Base-by-base conservation (phyloP, 202 grass and related monocot genomes). In the Brachypodium distachyon region DNA sequence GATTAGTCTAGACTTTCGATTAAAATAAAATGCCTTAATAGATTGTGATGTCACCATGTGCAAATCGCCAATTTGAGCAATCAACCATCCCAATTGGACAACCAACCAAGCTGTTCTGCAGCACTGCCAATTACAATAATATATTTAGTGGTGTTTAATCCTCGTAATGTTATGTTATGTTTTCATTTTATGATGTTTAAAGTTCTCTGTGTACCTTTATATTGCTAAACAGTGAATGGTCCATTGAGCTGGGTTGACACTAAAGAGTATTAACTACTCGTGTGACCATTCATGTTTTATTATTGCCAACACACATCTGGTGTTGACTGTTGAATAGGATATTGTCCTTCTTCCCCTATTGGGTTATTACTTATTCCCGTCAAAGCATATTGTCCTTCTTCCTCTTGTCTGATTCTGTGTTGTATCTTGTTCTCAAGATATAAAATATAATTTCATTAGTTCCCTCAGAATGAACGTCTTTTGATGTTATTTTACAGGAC, bases 401-500 rank as follows among this genome's bases (percentile, higher is more conserved):
- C 31, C 42, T 70, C 63, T 77, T 41, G 12, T 70, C 19, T 52
- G 53, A 51, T 61, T 34, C 50, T 79, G 16, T 8, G 5, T 40
- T 72, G 32, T 37, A 1, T 55, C 26, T 58, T 58, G 41, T 37
- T 77, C n/a, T 2, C 31, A 49, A 51, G 26, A 51, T 67, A 59
- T n/a, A n/a, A 60, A 8, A n/a, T 37, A 22, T 47, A 55, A 36
- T 38, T n/a, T 22, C 46, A 49, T 39, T 77, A 33, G 67, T 51
- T 2, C 33, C 4, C 7, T 9, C 47, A 34, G 31, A 62, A 54
- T 39, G 25, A 27, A 79, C 60, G 38, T 22, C 28, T 69, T 37
- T 13, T 84, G 5, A 12, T 70, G 39, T 11, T 73, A 80, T 88
- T 86, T 74, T 87, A 14, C 88, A 98, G 95, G 91, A 98, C 49